Evolutionary conservation across 768 basidiomycete genomes (phyloP).

Genomic region (Tylopilus rubrobrunneus): DNA sequence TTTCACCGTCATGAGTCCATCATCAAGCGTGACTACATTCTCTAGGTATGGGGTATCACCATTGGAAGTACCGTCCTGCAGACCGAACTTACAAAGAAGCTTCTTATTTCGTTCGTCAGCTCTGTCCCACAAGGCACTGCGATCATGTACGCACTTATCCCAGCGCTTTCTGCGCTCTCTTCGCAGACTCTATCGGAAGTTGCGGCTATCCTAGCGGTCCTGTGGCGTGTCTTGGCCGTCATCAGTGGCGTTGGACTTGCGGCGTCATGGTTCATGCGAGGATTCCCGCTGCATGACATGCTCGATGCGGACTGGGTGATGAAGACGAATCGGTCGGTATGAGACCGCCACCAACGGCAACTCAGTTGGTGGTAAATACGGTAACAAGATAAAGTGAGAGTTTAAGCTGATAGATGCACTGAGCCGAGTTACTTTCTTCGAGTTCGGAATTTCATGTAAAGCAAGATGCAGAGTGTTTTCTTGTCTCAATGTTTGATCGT

Average conservation of each 20-base stretch:
- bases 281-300: not conserved
- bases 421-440: no score
- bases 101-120: constrained; percentile 37
- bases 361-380: no score
- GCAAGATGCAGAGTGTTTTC: no score
- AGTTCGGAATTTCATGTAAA: no score
- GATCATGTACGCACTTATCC: constrained; percentile 45
- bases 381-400: no score
- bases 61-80: constrained; percentile 48
- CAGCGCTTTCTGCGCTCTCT: constrained; percentile 34
- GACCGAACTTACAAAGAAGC: constrained; percentile 40
- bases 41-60: constrained; percentile 43
- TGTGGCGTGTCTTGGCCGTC: constrained; percentile 40
- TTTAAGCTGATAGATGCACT: no score
- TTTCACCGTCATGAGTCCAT: no score
- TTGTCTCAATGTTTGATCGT: no score
- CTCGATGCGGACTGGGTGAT: constrained; percentile 4
- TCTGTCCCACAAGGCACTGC: constrained; percentile 36
- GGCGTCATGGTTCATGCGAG: constrained; percentile 5
- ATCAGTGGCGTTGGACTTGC: constrained; percentile 18
- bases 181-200: no score
- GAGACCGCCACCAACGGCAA: no score
- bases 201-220: constrained; percentile 26
- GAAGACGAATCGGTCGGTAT: no score
- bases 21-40: no score